Conservation (phyloP, 441 rosid genomes). For the Arabidopsis lyrata region DNA sequence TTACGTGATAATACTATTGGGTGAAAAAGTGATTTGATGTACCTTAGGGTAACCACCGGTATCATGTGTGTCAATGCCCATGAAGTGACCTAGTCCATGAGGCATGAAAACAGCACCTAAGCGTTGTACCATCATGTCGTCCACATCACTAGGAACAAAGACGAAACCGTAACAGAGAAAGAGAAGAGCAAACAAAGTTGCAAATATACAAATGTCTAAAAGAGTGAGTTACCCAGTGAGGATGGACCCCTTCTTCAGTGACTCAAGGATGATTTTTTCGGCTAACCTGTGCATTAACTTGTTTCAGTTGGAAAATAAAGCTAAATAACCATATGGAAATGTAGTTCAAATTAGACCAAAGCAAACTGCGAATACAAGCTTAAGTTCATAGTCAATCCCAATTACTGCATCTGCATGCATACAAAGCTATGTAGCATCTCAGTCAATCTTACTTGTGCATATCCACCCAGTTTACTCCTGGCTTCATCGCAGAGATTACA, state of each 20-base stretch:
- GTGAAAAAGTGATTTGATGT: constrained; percentile 1
- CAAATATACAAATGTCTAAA: constrained; percentile 63
- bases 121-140: constrained; percentile 82
- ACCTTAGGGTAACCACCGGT: constrained; percentile 91
- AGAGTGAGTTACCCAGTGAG: constrained; percentile 71
- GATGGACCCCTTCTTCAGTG: constrained; percentile 70
- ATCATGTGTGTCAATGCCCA: constrained; percentile 88
- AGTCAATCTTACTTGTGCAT: constrained; percentile 84
- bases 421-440: constrained; percentile 24
- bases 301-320: constrained; percentile 34
- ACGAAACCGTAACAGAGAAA: constrained; percentile 29
- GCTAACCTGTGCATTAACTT: constrained; percentile 69
- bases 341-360: neutral
- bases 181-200: constrained; percentile 30
- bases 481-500: constrained; percentile 85
- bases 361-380: constrained; percentile 10
- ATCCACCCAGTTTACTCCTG: constrained; percentile 91
- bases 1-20: neutral
- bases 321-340: constrained; percentile 16
- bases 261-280: constrained; percentile 78
- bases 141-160: constrained; percentile 59
- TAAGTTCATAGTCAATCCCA: constrained; percentile 21
- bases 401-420: constrained; percentile 26
- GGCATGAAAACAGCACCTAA: constrained; percentile 71
- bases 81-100: constrained; percentile 72